Percentiles rank a stretch among this genome's conserved stretches.
phyloP scores from a whole-genome alignment of 306 rosid genomes.

The Rosa rugosa region DNA sequence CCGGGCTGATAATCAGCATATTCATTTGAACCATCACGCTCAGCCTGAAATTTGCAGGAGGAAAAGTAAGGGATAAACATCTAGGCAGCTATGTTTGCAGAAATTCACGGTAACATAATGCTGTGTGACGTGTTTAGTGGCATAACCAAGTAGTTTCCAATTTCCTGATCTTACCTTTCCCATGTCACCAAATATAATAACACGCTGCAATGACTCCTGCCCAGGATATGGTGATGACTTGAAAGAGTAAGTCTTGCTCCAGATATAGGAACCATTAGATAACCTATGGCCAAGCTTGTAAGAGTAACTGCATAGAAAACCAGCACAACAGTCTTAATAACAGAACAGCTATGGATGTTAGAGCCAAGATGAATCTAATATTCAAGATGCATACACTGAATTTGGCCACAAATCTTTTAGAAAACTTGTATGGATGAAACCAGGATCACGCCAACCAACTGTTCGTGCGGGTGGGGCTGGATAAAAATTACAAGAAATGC shows the following conservation, averaged over 20 bases:
- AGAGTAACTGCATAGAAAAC: constrained; percentile 30
- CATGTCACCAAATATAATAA: constrained; percentile 87
- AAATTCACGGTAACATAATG: not conserved
- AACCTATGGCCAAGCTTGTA: constrained; percentile 38
- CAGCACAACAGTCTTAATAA: constrained; percentile 1
- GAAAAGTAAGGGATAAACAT: constrained; percentile 7
- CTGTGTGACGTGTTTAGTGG: not conserved
- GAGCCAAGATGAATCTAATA: not conserved
- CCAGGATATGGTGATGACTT: constrained; percentile 83
- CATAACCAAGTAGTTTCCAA: not conserved
- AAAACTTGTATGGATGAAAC: constrained; percentile 84
- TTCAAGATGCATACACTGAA: constrained; percentile 40
- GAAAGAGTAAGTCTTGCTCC: constrained; percentile 57
- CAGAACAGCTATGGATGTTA: not conserved
- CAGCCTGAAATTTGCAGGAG: constrained; percentile 48
- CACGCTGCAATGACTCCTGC: constrained; percentile 76
- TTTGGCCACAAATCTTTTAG: constrained; percentile 76
- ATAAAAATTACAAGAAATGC: not conserved
- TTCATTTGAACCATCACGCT: constrained; percentile 85
- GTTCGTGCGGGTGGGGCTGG: constrained; percentile 79
- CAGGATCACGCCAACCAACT: constrained; percentile 93
- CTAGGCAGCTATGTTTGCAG: not conserved
- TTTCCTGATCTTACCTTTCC: constrained; percentile 59
- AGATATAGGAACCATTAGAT: constrained; percentile 30
- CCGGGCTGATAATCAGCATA: constrained; percentile 70